Evolutionary conservation across 2,329 filamentous ascomycete species (phyloP).

Genomic region (Cryphonectria carpinicola): DNA sequence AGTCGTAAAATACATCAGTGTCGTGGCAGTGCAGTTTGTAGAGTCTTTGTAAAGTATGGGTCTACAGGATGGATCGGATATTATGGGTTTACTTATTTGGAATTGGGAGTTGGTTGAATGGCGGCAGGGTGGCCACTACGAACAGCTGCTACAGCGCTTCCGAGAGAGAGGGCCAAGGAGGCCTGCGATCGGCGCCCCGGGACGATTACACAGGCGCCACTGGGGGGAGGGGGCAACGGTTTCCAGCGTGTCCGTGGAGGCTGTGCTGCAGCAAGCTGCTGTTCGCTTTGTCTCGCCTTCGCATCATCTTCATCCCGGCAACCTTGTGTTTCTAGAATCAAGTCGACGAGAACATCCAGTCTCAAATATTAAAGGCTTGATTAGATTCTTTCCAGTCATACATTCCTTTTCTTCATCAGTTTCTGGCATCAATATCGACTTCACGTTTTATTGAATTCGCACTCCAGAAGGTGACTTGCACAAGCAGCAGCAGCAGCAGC

Average conservation of each 20-base stretch:
- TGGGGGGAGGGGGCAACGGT: not conserved
- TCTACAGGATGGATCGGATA: too few relatives aligned
- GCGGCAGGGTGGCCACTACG: not conserved
- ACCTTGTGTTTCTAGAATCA: slow-evolving; percentile 16
- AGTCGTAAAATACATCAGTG: not conserved
- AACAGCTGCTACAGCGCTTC: not conserved
- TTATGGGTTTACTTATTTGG: too few relatives aligned
- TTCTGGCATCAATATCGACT: not conserved
- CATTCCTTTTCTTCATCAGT: not conserved
- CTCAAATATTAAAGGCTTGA: slow-evolving; percentile 5
- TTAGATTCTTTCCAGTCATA: not conserved
- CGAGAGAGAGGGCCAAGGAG: slow-evolving; percentile 4
- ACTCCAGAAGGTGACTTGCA: not conserved
- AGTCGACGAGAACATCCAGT: not conserved
- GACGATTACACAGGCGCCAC: not conserved
- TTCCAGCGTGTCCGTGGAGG: slow-evolving; percentile 11
- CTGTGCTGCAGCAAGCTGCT: slow-evolving; percentile 17
- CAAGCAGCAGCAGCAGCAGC: not conserved
- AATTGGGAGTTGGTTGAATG: not conserved
- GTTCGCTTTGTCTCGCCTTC: slow-evolving; percentile 19
- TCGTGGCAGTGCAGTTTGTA: slow-evolving; percentile 5
- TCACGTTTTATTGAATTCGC: not conserved
- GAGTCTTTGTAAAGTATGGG: not conserved
- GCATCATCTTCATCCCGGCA: slow-evolving; percentile 5
- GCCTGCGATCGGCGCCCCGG: slow-evolving; percentile 11